Evolutionary conservation across 257 asterid genomes (phyloP).

Genomic region (Nicotiana undulata): DNA sequence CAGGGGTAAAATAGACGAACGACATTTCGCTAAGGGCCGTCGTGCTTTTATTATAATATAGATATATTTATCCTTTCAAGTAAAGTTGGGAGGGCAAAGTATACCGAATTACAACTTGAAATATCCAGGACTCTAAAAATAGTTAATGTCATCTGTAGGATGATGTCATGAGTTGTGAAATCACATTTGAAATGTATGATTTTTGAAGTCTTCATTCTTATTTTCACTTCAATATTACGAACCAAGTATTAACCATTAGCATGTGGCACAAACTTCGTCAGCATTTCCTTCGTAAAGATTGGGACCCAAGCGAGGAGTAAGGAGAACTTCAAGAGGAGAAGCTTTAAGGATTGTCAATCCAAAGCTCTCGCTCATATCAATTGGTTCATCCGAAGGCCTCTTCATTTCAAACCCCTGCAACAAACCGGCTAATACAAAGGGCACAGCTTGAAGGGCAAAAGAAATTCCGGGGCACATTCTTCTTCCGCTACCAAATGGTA

Average conservation of each 20-base stretch:
- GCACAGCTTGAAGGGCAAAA: conserved; percentile 18
- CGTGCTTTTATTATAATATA: too few relatives aligned
- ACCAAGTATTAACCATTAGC: not conserved
- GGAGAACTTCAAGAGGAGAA: conserved; percentile 28
- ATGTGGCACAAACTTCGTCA: not conserved
- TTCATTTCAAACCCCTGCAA: conserved; percentile 33
- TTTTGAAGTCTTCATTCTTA: not conserved
- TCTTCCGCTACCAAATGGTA: conserved; percentile 52
- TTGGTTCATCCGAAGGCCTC: conserved; percentile 7
- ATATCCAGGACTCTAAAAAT: not conserved
- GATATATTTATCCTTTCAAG: too few relatives aligned
- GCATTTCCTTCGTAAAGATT: not conserved
- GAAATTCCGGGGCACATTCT: conserved; percentile 36
- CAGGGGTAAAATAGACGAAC: too few relatives aligned
- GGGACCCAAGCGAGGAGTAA: conserved; percentile 27
- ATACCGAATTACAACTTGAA: not conserved
- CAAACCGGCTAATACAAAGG: conserved; percentile 25
- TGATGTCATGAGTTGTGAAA: not conserved
- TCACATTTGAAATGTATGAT: not conserved
- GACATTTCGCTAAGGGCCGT: too few relatives aligned
- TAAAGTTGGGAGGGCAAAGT: not conserved
- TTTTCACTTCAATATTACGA: not conserved
- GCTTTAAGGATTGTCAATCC: conserved; percentile 31
- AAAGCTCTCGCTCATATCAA: conserved; percentile 47
- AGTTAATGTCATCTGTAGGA: not conserved